These are phyloP conservation scores for Microsporum audouinii DNA, from an alignment of 2,329 filamentous ascomycete genomes.

Conservation along the genomic window DNA sequence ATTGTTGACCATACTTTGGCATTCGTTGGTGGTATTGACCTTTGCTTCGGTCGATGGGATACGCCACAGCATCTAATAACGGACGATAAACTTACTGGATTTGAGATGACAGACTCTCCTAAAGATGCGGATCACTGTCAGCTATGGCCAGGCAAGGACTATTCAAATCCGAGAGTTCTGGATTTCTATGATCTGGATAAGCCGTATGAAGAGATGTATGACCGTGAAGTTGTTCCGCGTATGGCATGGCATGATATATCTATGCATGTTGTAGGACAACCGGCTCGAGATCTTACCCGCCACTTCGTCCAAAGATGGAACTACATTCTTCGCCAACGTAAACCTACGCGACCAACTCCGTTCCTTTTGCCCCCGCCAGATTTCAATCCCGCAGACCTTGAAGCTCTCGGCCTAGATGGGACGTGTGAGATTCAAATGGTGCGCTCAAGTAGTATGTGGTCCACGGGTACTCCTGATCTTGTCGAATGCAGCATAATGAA, in stretches of 20 bases:
- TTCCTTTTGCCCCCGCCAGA: constrained; percentile 90
- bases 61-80: constrained; percentile 70
- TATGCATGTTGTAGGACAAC: constrained; percentile 79
- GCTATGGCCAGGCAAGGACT: constrained; percentile 90
- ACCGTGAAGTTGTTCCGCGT: constrained; percentile 79
- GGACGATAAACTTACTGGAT: constrained; percentile 74
- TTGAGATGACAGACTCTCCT: constrained; percentile 52
- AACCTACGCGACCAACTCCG: constrained; percentile 83
- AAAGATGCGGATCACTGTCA: constrained; percentile 85
- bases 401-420: constrained; percentile 76
- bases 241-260: constrained; percentile 99
- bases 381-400: constrained; percentile 73
- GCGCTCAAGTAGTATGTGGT: constrained; percentile 65
- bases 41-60: constrained; percentile 96
- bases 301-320: constrained; percentile 96
- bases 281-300: constrained; percentile 87
- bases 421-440: constrained; percentile 96
- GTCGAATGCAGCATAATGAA: constrained; percentile 72
- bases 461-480: constrained; percentile 45
- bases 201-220: constrained; percentile 91
- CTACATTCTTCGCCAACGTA: constrained; percentile 82
- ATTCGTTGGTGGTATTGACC: constrained; percentile 90
- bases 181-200: constrained; percentile 85
- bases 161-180: constrained; percentile 95
- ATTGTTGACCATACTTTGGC: constrained; percentile 85